Base-by-base conservation (phyloP, 2,329 filamentous ascomycete species). In the Harringtonia aguacate region DNA sequence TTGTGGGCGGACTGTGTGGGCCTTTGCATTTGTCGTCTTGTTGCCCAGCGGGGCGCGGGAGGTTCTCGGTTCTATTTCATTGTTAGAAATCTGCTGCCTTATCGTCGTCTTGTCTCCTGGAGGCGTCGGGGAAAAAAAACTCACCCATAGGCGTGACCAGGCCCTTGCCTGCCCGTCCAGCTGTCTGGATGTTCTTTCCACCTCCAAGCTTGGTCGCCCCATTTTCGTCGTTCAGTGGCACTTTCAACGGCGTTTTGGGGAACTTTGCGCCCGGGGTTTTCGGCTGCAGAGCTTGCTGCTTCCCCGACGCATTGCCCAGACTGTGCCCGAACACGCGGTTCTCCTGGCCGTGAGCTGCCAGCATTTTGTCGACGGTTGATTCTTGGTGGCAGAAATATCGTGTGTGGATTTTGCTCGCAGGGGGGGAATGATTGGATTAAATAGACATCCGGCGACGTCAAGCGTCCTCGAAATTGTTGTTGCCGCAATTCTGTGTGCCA, bases 21-120 rank as follows among this genome's bases (percentile, higher is more conserved):
- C 58, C 47, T 94, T 97, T 43, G 86, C 87, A 62, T 98, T 98
- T 42, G 92, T 97, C 2, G 90, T 97, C 65, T 98, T 98, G 71
- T 86, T 83, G 29, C 90, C 90, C 39, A 98, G 68, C 13, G 87
- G 85, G 31, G 89, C 88, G 56, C 90, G 80, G 47, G 45, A 51
- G 3, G 70, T 81, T 47, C 79, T 78, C 41, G 81, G 73, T 45
- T 73, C 79, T 81, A 45, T 5, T 12, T 50, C 36, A 47, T 39
- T 33, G 39, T 36, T 41, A 27, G 24, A 29, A 13, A 15, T 24
- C 38, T 1, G 12, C 6, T 12, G 2, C 9, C 2, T 33, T 20
- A 4, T 4, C 9, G n/a, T 14, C n/a, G 4, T 20, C 12, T 17
- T 14, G 35, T 50, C 30, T 49, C 35, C 10, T n/a, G n/a, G n/a